Evolutionary conservation across 1,284 basidiomycete species (phyloP).

Genomic region (Ceratobasidium papillatum): DNA sequence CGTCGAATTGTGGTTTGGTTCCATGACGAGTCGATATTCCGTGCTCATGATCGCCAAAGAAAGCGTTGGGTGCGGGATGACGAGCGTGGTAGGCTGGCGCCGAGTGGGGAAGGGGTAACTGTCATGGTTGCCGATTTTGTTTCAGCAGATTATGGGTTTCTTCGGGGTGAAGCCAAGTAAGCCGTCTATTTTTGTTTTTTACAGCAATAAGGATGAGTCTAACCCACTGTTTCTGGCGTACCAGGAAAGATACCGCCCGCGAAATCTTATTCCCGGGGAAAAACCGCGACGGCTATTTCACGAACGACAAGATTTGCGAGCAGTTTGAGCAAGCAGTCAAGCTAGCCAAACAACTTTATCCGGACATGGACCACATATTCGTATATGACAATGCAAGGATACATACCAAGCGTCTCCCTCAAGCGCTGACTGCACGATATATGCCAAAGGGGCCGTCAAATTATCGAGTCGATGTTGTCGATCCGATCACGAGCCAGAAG

Average conservation of each 20-base stretch:
- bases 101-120: constrained; percentile 55
- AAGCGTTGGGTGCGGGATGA: constrained; percentile 46
- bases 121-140: constrained; percentile 59
- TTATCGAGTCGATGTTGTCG: background rate
- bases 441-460: constrained; percentile 48
- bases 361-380: constrained; percentile 50
- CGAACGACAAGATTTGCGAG: constrained; percentile 50
- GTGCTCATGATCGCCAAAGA: constrained; percentile 52
- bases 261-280: constrained; percentile 57
- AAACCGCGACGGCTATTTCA: constrained; percentile 56
- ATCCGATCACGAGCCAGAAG: constrained; percentile 47
- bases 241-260: constrained; percentile 46
- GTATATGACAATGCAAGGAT: constrained; percentile 55
- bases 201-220: too few species aligned
- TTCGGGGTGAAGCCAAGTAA: constrained; percentile 49
- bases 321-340: constrained; percentile 52
- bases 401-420: constrained; percentile 51
- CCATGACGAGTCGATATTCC: constrained; percentile 57
- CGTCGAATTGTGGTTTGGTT: constrained; percentile 40
- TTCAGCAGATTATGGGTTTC: constrained; percentile 57
- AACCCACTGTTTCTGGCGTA: too few species aligned
- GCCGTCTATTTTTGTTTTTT: constrained; percentile 33
- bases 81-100: constrained; percentile 49
- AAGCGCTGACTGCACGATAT: constrained; percentile 51
- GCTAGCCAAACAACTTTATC: constrained; percentile 52